phyloP scores from a whole-genome alignment of 2,329 filamentous ascomycete genomes.

The Cladosporium phlei region DNA sequence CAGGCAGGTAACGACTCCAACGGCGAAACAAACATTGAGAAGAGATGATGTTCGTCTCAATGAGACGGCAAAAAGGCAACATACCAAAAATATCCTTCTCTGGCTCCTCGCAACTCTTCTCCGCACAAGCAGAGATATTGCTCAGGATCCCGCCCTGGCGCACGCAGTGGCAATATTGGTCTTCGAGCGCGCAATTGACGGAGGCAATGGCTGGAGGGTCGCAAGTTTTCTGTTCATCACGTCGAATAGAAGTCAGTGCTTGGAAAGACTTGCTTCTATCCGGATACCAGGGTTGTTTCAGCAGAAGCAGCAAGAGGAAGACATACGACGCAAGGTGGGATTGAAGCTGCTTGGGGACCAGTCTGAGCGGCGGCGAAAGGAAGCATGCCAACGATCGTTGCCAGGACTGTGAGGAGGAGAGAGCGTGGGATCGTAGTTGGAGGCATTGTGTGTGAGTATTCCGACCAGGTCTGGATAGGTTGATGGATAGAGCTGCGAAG shows the following conservation, averaged over 20 bases:
- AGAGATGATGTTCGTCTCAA: no score
- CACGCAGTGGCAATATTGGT: conserved; percentile 22
- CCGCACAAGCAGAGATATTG: conserved; percentile 20
- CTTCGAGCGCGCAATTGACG: conserved; percentile 21
- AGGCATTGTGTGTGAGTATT: no score
- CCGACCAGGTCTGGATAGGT: no score
- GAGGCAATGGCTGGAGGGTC: conserved; percentile 22
- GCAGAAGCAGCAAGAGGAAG: no score
- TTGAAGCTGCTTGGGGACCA: conserved; percentile 17
- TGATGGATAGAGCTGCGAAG: no score
- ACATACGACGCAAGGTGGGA: conserved; percentile 20
- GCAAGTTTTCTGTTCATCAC: conserved; percentile 17
- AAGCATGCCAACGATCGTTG: neutral
- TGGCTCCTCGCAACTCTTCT: conserved; percentile 16
- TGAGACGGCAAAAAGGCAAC: neutral
- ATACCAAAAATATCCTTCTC: conserved; percentile 18
- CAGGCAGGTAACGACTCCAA: no score
- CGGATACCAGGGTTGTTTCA: no score
- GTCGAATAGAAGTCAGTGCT: no score
- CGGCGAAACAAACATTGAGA: no score
- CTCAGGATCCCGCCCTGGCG: conserved; percentile 18
- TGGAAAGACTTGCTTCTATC: neutral
- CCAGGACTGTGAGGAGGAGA: neutral
- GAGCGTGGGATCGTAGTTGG: no score
- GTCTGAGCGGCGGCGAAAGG: conserved; percentile 17